Evolutionary conservation across 1,139 yeast species (phyloP), one percentile per base, ranked within the genome.

Genomic region (Saccharomycopsis hybrid): DNA sequence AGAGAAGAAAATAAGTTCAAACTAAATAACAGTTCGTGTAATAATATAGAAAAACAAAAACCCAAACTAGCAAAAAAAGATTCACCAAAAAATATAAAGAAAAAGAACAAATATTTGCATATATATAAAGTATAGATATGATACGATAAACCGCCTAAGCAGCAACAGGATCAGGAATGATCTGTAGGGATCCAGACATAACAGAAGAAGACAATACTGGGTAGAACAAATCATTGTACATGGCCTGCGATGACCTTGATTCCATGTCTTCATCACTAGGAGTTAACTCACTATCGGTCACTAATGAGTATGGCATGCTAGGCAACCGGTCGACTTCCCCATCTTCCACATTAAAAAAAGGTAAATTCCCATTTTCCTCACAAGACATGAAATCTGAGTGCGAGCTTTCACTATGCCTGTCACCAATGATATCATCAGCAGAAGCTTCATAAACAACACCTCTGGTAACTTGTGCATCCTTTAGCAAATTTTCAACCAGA

Each of bases 391-490:
- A 40, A 24, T 3, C 32, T n/a, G 8, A 5, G 32, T 28, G 13
- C 8, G 27, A 9, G 9, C 11, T 32, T 18, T 31, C 24, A 11
- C 28, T n/a, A 8, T 35, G 28, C 8, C n/a, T 29, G 28, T 29
- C 43, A 8, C 9, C 24, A 43, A 33, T n/a, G 18, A 11, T 11
- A 11, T 43, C 29, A 7, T 33, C 13, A 11, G 18, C 5, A 5
- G 41, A 8, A 7, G 28, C 13, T 24, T 43, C 46, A 29, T 29
- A 30, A 25, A 73, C 72, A 24, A 69, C 62, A 1, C 80, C 81
- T 30, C 72, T 69, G 11, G 67, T 58, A 13, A 77, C 69, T 41
- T 69, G 70, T 54, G 69, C 65, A 47, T 76, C 81, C 42, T 63
- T 57, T 53, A 77, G 63, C 48, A 77, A 62, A 13, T 53, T 47